These are phyloP conservation scores for Dimocarpus longan DNA, from an alignment of 345 rosid genomes.

Conservation along the genomic window DNA sequence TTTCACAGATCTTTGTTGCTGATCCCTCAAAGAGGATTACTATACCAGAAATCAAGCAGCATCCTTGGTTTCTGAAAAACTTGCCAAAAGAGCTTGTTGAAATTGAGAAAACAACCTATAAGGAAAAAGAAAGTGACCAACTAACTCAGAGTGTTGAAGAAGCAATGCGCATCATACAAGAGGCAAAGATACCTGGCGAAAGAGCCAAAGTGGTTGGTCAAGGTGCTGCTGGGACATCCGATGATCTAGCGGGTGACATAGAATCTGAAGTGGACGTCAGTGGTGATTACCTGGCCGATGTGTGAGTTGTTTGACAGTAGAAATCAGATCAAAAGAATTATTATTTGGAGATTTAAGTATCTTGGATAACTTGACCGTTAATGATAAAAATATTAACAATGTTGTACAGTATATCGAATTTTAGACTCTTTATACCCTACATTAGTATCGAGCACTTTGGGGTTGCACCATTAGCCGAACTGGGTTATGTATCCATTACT, in stretches of 20 bases:
- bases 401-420: conserved; percentile 9
- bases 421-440: not conserved
- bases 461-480: not conserved
- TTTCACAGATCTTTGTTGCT: conserved; percentile 65
- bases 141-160: conserved; percentile 49
- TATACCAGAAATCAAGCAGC: conserved; percentile 66
- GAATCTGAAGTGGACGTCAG: conserved; percentile 59
- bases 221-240: conserved; percentile 38
- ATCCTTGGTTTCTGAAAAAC: conserved; percentile 69
- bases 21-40: conserved; percentile 71
- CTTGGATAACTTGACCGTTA: not conserved
- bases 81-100: conserved; percentile 59
- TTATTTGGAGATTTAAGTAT: not conserved
- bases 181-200: conserved; percentile 43
- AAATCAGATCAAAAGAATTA: not conserved
- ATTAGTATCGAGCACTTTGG: not conserved
- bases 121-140: conserved; percentile 30
- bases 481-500: not conserved
- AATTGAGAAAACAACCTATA: conserved; percentile 50
- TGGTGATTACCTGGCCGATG: conserved; percentile 34
- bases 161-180: conserved; percentile 44
- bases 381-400: conserved; percentile 9
- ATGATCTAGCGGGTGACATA: conserved; percentile 48
- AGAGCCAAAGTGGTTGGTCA: conserved; percentile 32
- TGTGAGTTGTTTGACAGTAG: conserved; percentile 11